Base-by-base conservation (phyloP, 2,329 filamentous ascomycete genomes). In the Penicillium frequentans region DNA sequence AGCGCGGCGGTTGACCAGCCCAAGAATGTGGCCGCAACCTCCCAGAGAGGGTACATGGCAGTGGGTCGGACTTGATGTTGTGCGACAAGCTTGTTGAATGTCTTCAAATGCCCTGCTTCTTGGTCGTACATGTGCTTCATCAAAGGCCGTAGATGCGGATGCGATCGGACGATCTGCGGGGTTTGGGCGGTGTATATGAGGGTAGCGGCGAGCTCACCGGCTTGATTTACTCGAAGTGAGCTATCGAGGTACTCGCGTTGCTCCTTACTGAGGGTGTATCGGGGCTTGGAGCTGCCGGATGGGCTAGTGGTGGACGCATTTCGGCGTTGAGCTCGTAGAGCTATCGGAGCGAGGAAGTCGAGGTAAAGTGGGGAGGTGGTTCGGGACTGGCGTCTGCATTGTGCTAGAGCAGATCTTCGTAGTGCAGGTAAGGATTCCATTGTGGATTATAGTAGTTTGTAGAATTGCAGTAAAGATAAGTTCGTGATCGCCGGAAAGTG, bases 61-160 rank as follows among this genome's bases (percentile, higher is more conserved):
- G 95, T 97, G 0, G 95, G 95, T 0, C 95, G 90, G 51, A 99
- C 87, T 55, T 92, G 91, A 75, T 98, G 95, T 68, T 88, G 89
- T 19, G 90, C 86, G 5, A 98, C 81, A 26, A 98, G 83, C 3
- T 80, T 69, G 75, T 96, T 96, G 83, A 98, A 99, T 35, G 88
- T 95, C 4, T 79, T 76, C 66, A 98, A 87, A 75, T 99, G 95
- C 9, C 86, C 89, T 13, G 86, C 91, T 80, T 99, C 95, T 74
- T 99, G 95, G 68, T 95, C 91, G 80, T 96, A 93, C 95, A 99
- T 99, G 82, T 98, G 95, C 67, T 88, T 86, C 91, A 99, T 96
- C 31, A 98, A 79, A 0, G 91, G 89, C 7, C 91, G 88, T 19
- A 99, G 86, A 71, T 96, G 90, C 1, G 95, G 93, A 73, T 97